Evolutionary conservation across 352 stramenopile species (phyloP).

Genomic region (Pythium volutum): DNA sequence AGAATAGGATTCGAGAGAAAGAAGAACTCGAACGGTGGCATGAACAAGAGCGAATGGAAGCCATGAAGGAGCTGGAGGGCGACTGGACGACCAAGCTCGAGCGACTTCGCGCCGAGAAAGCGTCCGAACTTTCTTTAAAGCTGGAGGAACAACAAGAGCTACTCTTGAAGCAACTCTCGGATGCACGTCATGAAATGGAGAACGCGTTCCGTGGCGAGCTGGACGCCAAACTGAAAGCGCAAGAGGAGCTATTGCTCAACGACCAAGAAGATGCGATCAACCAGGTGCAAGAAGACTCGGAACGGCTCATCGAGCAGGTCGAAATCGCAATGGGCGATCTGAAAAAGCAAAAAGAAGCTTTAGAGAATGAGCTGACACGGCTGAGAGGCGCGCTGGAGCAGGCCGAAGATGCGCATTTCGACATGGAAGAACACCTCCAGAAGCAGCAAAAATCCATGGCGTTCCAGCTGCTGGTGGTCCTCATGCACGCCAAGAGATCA

Average conservation of each 20-base stretch:
- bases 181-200: constrained; percentile 30
- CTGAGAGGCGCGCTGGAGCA: constrained; percentile 61
- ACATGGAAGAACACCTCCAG: constrained; percentile 55
- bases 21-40: neutral
- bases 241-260: constrained; percentile 39
- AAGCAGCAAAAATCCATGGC: constrained; percentile 52
- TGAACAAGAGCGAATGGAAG: neutral
- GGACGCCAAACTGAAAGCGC: constrained; percentile 35
- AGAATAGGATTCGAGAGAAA: constrained; percentile 5
- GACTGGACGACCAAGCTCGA: constrained; percentile 16
- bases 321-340: constrained; percentile 66
- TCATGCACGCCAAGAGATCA: constrained; percentile 40
- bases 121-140: neutral
- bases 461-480: constrained; percentile 46
- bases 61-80: neutral
- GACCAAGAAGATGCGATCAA: constrained; percentile 75
- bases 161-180: constrained; percentile 24
- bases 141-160: constrained; percentile 10
- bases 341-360: constrained; percentile 68
- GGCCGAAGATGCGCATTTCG: constrained; percentile 71
- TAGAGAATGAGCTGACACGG: constrained; percentile 51
- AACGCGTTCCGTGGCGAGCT: constrained; percentile 32
- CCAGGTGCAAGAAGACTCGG: constrained; percentile 77
- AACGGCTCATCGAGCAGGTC: constrained; percentile 75
- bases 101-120: constrained; percentile 7